Conservation (phyloP, 2,329 filamentous ascomycete genomes). For the Pleomassaria siparia region DNA sequence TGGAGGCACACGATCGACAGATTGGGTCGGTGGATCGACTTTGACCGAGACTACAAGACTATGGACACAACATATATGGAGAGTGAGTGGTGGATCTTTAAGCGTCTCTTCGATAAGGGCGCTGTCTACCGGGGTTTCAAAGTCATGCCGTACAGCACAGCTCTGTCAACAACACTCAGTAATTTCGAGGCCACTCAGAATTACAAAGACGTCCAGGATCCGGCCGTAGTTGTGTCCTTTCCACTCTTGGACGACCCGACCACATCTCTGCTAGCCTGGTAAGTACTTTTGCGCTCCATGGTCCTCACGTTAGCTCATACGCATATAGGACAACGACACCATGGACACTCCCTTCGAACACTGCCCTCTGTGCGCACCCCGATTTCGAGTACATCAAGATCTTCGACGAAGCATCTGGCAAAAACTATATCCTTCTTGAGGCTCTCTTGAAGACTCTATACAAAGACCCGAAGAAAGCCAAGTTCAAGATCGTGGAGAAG, state of each 20-base stretch:
- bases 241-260: constrained; percentile 76
- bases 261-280: constrained; percentile 77
- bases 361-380: constrained; percentile 75
- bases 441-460: constrained; percentile 79
- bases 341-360: constrained; percentile 81
- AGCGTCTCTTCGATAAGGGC: constrained; percentile 86
- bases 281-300: constrained; percentile 3
- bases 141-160: constrained; percentile 95
- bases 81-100: constrained; percentile 95
- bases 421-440: constrained; percentile 83
- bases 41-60: constrained; percentile 97
- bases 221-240: constrained; percentile 85
- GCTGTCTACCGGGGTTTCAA: constrained; percentile 86
- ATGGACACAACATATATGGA: constrained; percentile 98
- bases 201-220: constrained; percentile 90
- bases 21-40: constrained; percentile 93
- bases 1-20: constrained; percentile 88
- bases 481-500: constrained; percentile 80
- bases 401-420: constrained; percentile 76
- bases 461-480: constrained; percentile 94
- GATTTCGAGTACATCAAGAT: constrained; percentile 89
- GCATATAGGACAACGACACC: constrained; percentile 71
- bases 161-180: constrained; percentile 82
- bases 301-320: not conserved
- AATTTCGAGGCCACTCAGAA: constrained; percentile 96